Evolutionary conservation across 139 green algal genomes (phyloP).

Genomic region (Diplosphaera chodatii): DNA sequence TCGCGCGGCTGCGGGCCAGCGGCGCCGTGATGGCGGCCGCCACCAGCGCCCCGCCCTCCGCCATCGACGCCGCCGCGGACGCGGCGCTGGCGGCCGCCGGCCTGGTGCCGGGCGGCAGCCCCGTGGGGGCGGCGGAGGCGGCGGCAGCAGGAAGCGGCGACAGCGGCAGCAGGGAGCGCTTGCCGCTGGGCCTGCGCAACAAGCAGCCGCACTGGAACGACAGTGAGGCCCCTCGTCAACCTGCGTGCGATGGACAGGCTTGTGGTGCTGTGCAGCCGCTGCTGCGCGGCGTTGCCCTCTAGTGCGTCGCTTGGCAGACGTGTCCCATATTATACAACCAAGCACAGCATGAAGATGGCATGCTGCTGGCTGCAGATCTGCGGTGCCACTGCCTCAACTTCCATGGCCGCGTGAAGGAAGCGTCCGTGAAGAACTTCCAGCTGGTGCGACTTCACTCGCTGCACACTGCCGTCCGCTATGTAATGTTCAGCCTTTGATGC

Average conservation of each 20-base stretch:
- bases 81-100: neutral
- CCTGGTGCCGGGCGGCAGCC: neutral
- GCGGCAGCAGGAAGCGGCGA: neutral
- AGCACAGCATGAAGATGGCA: neutral
- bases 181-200: constrained; percentile 62
- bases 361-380: constrained; percentile 31
- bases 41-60: neutral
- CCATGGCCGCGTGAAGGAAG: constrained; percentile 92
- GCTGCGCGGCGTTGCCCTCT: no score
- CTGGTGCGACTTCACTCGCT: constrained; percentile 22
- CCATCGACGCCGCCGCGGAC: neutral
- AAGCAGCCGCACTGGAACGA: constrained; percentile 95
- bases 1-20: constrained; percentile 1
- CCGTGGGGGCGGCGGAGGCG: no score
- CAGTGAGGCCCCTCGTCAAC: constrained; percentile 21
- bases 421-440: constrained; percentile 99
- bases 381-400: constrained; percentile 99
- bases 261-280: neutral
- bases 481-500: no score
- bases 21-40: constrained; percentile 2
- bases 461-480: no score
- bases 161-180: neutral
- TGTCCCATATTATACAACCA: no score
- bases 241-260: neutral
- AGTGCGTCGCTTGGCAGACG: no score